Evolutionary conservation across 441 rosid species (phyloP), one percentile per base, ranked within the genome.

Genomic region (Croton setiger): DNA sequence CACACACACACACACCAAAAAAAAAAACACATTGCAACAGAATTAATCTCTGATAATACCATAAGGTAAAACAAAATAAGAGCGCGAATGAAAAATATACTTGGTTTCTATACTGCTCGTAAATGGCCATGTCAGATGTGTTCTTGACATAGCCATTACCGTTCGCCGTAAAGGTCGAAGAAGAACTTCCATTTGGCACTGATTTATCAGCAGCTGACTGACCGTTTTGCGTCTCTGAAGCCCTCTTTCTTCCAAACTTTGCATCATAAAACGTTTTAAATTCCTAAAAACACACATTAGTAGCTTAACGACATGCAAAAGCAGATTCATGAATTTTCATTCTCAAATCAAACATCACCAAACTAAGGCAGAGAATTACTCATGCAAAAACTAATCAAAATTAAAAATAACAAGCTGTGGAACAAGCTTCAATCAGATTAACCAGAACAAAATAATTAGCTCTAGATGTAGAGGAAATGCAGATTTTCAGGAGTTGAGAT

Each of bases 191-290:
- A 58, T 66, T 74, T 48, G 77, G 55, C 6, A 74, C 74, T 37
- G 73, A 76, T 53, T 79, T 70, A 52, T 75, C 86, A 56, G 81
- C 76, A 66, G 82, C 72, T 71, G 60, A 11, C 37, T 11, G 36
- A n/a, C 60, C 74, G 35, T 85, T 75, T 44, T 76, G 74, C 8
- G 74, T 62, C 49, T 81, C 86, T 52, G 81, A 41, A 15, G 63
- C 21, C 80, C 72, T 86, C 87, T 86, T 89, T 77, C 93, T 91
- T 86, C 96, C 95, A 85, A 93, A 91, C 97, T 91, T 88, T 74
- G 78, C 84, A 81, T 88, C 89, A 79, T 83, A 93, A 81, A 82
- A 78, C 48, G 84, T 63, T 83, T 87, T 86, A 84, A 88, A 88
- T 70, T 93, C 95, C 83, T 82, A 83, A 76, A 80, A 71, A 80